A percentile compares a stretch with the other conserved stretches of the same genome.
These are phyloP conservation scores for Salix arbutifolia DNA, from an alignment of 345 rosid species.

Conservation along the genomic window DNA sequence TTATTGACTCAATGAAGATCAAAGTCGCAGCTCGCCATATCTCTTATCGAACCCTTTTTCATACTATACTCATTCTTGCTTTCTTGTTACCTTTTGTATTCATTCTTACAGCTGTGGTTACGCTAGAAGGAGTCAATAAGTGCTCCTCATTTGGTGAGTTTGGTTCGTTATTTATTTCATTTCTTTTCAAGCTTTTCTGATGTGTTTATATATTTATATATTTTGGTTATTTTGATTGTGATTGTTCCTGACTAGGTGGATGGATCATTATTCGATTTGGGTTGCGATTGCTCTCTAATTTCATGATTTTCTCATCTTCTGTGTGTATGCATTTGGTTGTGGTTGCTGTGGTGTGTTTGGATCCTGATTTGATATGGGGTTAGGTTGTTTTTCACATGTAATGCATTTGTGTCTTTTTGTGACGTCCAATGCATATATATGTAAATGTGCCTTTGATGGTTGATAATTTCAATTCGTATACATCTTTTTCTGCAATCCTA, in stretches of 20 bases:
- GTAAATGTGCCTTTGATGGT: neutral
- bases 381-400: neutral
- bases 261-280: slow-evolving; percentile 26
- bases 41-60: slow-evolving; percentile 93
- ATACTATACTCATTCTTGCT: slow-evolving; percentile 91
- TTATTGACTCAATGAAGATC: slow-evolving; percentile 99
- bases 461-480: neutral
- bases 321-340: neutral
- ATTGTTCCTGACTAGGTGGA: neutral
- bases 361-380: slow-evolving; percentile 5
- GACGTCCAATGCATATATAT: too few relatives aligned
- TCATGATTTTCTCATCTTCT: neutral
- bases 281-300: neutral
- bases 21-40: slow-evolving; percentile 99
- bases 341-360: neutral
- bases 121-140: slow-evolving; percentile 99
- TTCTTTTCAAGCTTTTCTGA: too few relatives aligned
- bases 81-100: slow-evolving; percentile 97
- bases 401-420: neutral
- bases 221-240: neutral
- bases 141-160: slow-evolving; percentile 93
- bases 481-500: neutral
- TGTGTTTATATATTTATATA: too few relatives aligned
- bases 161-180: slow-evolving; percentile 1
- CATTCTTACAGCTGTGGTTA: slow-evolving; percentile 95